Evolutionary conservation across 306 rosid genomes (phyloP), one percentile per base, ranked within the genome.

Genomic region (Dalbergia cultrata): DNA sequence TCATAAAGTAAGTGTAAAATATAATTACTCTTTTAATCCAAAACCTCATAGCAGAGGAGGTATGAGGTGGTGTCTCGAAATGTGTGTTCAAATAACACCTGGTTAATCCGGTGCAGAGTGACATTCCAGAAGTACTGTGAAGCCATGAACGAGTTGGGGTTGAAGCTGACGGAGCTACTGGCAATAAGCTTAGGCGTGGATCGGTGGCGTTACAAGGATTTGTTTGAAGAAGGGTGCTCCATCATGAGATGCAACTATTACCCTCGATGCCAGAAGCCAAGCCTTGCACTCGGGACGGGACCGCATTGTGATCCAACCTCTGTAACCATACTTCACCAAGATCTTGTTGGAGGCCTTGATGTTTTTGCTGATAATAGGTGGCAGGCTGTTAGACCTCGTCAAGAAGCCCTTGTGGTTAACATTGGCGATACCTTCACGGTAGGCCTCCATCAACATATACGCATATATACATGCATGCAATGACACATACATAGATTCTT

Each of bases 281-380:
- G 35, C 13, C 83, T 77, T 17, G 77, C 89, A 3, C 86, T 92
- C 0, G 97, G 98, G 8, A 90, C 96, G 0, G 97, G 97, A 22
- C 94, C 98, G 3, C 98, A 94, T 52, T 87, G 97, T 44, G 98
- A 92, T 74, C 97, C 97, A 17, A 94, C 95, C 0, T 83, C 90
- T 13, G 26, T 94, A 43, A 94, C 97, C 71, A 80, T 92, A 8
- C 98, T 94, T 78, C 82, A 92, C 79, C 97, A 92, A 60, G 93
- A 94, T 73, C 87, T 79, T 44, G 90, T 89, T 72, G 90, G 90
- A 22, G 98, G 98, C 0, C 98, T 94, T 54, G 81, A 94, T 53
- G 95, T 92, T 0, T 90, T 92, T 47, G 67, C 86, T 0, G 70
- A 88, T 83, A 66, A 90, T 67, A 79, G 82, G 52, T 92, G 97